Evolutionary conservation across 176 grass and related monocot species (phyloP).

Genomic region (Oryza glaberrima): DNA sequence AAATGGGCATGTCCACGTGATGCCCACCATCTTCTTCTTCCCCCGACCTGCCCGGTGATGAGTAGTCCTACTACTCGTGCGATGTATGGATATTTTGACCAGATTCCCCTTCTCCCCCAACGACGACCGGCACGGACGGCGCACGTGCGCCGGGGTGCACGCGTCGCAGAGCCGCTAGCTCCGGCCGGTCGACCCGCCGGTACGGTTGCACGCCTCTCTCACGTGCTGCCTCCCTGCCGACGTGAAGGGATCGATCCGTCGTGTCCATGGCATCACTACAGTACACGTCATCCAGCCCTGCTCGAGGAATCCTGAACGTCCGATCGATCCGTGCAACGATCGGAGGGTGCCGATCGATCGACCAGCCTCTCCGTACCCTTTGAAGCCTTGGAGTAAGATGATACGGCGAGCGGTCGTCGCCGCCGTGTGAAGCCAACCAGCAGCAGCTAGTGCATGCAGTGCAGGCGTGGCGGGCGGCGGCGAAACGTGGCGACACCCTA

Average conservation of each 20-base stretch:
- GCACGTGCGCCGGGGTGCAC: slow-evolving; percentile 41
- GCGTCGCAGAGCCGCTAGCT: not conserved
- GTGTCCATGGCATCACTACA: too few species aligned
- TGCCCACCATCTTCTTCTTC: slow-evolving; percentile 26
- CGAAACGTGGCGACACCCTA: not conserved
- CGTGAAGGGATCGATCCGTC: not conserved
- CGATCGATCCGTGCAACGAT: not conserved
- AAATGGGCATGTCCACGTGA: slow-evolving; percentile 34
- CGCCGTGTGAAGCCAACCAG: not conserved
- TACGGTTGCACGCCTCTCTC: not conserved
- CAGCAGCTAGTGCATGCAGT: not conserved
- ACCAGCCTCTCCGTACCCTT: too few species aligned
- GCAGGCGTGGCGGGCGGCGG: too few species aligned
- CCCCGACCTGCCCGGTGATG: not conserved
- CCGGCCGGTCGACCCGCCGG: not conserved
- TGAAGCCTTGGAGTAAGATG: too few species aligned
- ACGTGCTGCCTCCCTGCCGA: slow-evolving; percentile 22
- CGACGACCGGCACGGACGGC: not conserved
- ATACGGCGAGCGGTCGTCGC: too few species aligned
- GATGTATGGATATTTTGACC: slow-evolving; percentile 36
- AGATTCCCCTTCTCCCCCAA: slow-evolving; percentile 39
- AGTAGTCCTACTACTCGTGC: too few species aligned
- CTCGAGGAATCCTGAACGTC: not conserved
- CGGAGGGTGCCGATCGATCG: too few species aligned
- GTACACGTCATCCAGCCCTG: not conserved